A percentile compares a stretch with the other conserved stretches of the same genome.
phyloP scores from a whole-genome alignment of 352 stramenopile species.

The Blastocystis hominis region DNA sequence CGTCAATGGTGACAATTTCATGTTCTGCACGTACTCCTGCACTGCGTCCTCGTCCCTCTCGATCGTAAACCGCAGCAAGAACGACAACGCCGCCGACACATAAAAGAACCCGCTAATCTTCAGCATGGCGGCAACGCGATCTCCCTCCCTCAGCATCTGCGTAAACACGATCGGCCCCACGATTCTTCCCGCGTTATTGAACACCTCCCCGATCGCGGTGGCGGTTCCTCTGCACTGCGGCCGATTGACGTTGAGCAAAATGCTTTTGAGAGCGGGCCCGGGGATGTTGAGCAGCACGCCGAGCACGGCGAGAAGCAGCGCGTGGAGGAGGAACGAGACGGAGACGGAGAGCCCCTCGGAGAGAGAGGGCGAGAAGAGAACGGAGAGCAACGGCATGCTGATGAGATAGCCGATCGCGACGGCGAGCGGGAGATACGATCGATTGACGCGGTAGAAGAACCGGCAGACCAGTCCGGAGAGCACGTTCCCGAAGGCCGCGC shows the following conservation, averaged over 20 bases:
- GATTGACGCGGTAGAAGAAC: slow-evolving; percentile 35
- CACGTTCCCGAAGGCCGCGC: slow-evolving; percentile 5
- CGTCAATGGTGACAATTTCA: neutral
- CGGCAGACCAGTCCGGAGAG: slow-evolving; percentile 5
- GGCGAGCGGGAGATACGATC: slow-evolving; percentile 7
- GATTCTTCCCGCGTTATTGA: slow-evolving; percentile 34
- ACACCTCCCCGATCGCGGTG: slow-evolving; percentile 29
- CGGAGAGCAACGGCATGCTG: neutral
- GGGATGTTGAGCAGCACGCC: slow-evolving; percentile 38
- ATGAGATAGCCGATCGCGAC: slow-evolving; percentile 36
- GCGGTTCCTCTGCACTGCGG: slow-evolving; percentile 29
- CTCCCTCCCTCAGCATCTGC: neutral
- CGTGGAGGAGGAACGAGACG: neutral
- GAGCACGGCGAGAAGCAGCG: neutral
- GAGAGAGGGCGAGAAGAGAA: neutral
- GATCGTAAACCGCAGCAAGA: neutral
- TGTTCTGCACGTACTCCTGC: neutral
- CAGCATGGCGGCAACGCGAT: neutral
- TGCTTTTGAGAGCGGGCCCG: neutral
- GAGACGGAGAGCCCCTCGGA: neutral
- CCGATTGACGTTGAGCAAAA: slow-evolving; percentile 41
- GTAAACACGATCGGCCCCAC: slow-evolving; percentile 18
- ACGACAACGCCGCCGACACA: neutral
- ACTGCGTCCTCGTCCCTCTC: neutral
- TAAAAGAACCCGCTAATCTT: neutral